Base-by-base conservation (phyloP, 768 basidiomycete genomes). In the Coprinellus aureogranulatus region DNA sequence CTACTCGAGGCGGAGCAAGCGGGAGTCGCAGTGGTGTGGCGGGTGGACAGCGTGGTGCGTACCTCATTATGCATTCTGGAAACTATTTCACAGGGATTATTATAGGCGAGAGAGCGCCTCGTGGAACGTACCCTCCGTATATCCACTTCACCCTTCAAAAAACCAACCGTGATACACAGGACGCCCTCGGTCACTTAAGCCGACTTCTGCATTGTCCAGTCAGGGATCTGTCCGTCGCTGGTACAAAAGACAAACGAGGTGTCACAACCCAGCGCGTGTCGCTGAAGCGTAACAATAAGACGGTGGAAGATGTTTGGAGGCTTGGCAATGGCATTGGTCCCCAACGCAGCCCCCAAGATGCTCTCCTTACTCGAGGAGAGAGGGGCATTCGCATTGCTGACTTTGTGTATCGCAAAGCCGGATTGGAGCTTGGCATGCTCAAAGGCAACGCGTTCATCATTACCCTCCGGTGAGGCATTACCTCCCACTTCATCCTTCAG, bases 161-260 rank as follows among this genome's bases (percentile, higher is more conserved):
- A 74, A 92, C 94, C 22, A 99, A 99, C 68, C 87, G 97, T 44
- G 97, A 99, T 67, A 97, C 94, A 2, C 94, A 97, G 67, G 97
- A 98, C 67, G 93, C 92, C 1, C 83, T 99, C 22, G 79, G 84
- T 1, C 80, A 95, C 64, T 74, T 99, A 30, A 79, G 91, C 18
- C 86, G 94, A 14, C 78, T 81, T 28, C 77, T 98, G n/a, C 87
- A 89, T 59, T 85, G 87, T 58, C 84, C 77, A 23, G 70, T 85
- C 50, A 94, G 90, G 71, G 92, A 96, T 66, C 77, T 99, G 8
- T 85, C 87, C 23, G 89, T 94, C 25, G 92, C 94, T 3, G 97
- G 97, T 0, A 99, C 97, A 8, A 99, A 99, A 68, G 97, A 99
- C 74, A 99, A 98, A 69, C 89, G 97, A 31, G 97, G 94, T 0